phyloP scores from a whole-genome alignment of 352 stramenopile genomes.

The Achlya hypogyna region DNA sequence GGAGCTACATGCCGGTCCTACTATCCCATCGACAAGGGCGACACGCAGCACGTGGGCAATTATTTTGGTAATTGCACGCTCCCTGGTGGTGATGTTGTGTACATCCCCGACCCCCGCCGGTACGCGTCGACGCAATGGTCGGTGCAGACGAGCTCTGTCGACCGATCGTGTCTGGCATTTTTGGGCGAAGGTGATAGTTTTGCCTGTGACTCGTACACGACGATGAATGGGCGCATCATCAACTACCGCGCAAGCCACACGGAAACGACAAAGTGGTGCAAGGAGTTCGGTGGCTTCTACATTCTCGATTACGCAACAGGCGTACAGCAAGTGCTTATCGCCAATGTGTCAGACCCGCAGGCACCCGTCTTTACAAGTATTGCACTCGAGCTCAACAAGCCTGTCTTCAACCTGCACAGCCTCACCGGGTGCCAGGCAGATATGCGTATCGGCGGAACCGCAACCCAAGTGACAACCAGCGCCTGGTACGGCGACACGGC shows the following conservation, averaged over 20 bases:
- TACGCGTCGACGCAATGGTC: conserved; percentile 2
- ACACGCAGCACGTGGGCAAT: conserved; percentile 6
- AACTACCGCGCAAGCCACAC: conserved; percentile 10
- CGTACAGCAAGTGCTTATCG: conserved; percentile 2
- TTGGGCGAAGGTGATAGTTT: conserved; percentile 4
- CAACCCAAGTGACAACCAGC: background rate
- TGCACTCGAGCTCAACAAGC: background rate
- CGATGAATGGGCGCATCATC: conserved; percentile 1
- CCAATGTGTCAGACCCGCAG: conserved; percentile 1
- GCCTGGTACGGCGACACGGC: conserved; percentile 11
- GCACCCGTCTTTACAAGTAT: conserved; percentile 1
- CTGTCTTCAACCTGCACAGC: background rate
- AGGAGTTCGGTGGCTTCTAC: conserved; percentile 10
- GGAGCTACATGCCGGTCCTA: conserved; percentile 6
- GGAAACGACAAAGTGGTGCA: conserved; percentile 3
- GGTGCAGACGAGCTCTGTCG: background rate
- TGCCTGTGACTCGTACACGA: conserved; percentile 13
- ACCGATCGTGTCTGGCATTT: background rate
- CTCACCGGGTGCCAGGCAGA: background rate
- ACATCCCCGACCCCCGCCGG: background rate
- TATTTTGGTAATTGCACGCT: conserved; percentile 17
- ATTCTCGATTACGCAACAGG: background rate
- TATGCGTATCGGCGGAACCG: background rate
- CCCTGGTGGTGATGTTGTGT: background rate
- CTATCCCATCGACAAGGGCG: conserved; percentile 7